A percentile compares a stretch with the other conserved stretches of the same genome.
Evolutionary conservation across 2,329 filamentous ascomycete genomes (phyloP).

Genomic region (Exophiala mesophila): DNA sequence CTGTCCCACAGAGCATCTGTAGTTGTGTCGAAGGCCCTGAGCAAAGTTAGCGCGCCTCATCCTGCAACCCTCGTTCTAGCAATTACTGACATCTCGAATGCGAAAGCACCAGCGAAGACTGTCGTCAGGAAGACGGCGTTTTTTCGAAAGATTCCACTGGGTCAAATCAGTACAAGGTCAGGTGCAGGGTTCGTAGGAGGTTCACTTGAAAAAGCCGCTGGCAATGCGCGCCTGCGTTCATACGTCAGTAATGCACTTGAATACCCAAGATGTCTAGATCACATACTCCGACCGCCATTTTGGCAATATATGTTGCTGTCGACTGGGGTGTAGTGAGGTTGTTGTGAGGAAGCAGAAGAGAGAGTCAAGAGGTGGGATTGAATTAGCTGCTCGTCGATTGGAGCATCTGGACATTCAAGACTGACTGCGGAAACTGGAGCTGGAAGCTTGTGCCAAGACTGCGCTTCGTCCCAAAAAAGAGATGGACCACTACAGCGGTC

Average conservation of each 20-base stretch:
- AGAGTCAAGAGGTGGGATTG: too few species aligned
- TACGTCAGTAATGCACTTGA: conserved; percentile 1
- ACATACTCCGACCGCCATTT: conserved; percentile 45
- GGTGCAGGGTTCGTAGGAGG: conserved; percentile 27
- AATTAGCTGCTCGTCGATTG: conserved; percentile 1
- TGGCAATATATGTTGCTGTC: conserved; percentile 2
- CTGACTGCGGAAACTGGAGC: neutral
- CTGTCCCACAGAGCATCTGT: conserved; percentile 81
- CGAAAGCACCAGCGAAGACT: conserved; percentile 85
- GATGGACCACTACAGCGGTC: neutral
- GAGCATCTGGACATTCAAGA: too few species aligned
- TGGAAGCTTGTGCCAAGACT: neutral
- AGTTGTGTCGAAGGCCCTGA: conserved; percentile 73
- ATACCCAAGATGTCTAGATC: neutral
- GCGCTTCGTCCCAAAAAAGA: neutral
- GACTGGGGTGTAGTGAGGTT: neutral
- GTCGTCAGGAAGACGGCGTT: conserved; percentile 83
- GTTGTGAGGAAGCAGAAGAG: neutral
- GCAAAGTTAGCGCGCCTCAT: neutral
- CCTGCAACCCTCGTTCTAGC: neutral
- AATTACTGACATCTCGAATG: conserved; percentile 76
- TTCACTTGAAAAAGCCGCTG: conserved; percentile 57
- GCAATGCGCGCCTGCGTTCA: conserved; percentile 41
- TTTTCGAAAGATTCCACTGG: conserved; percentile 75
- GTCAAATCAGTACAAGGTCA: conserved; percentile 17